Evolutionary conservation across 768 basidiomycete genomes (phyloP).

Genomic region (Piloderma croceum): DNA sequence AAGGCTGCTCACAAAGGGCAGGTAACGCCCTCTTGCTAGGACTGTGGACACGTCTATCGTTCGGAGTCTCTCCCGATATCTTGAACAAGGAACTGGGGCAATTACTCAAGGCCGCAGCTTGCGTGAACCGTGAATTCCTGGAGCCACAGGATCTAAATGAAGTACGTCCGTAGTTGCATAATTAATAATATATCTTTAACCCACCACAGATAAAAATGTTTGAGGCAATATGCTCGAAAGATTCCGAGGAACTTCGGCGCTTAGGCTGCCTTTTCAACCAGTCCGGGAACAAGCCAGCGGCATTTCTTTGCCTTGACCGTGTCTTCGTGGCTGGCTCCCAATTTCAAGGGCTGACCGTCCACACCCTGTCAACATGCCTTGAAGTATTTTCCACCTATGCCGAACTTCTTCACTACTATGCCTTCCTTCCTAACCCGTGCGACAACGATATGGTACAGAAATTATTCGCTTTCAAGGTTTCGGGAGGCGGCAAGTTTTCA

Average conservation of each 20-base stretch:
- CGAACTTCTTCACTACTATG: slow-evolving; percentile 25
- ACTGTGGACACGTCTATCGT: slow-evolving; percentile 43
- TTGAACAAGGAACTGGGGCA: slow-evolving; percentile 10
- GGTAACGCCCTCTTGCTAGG: slow-evolving; percentile 34
- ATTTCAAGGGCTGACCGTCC: slow-evolving; percentile 18
- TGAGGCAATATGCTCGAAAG: slow-evolving; percentile 21
- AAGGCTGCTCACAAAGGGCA: slow-evolving; percentile 29
- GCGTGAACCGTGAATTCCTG: slow-evolving; percentile 8
- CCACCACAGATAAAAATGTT: slow-evolving; percentile 23
- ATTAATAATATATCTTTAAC: slow-evolving; percentile 6
- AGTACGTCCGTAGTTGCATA: background rate
- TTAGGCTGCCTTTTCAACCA: background rate
- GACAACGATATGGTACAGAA: slow-evolving; percentile 18
- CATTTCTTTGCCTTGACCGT: slow-evolving; percentile 41
- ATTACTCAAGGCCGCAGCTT: slow-evolving; percentile 23
- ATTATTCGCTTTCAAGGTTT: slow-evolving; percentile 30
- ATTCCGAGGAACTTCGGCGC: slow-evolving; percentile 17
- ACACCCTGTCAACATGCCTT: slow-evolving; percentile 27
- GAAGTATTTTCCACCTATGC: slow-evolving; percentile 31
- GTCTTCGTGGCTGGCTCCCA: slow-evolving; percentile 26
- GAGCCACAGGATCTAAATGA: background rate
- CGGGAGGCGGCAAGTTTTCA: slow-evolving; percentile 17
- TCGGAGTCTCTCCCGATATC: slow-evolving; percentile 24
- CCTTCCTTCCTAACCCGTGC: slow-evolving; percentile 24
- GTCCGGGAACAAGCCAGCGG: slow-evolving; percentile 20